Evolutionary conservation across 495 filamentous ascomycete genomes (phyloP).

Genomic region (Talaromyces stipitatus): DNA sequence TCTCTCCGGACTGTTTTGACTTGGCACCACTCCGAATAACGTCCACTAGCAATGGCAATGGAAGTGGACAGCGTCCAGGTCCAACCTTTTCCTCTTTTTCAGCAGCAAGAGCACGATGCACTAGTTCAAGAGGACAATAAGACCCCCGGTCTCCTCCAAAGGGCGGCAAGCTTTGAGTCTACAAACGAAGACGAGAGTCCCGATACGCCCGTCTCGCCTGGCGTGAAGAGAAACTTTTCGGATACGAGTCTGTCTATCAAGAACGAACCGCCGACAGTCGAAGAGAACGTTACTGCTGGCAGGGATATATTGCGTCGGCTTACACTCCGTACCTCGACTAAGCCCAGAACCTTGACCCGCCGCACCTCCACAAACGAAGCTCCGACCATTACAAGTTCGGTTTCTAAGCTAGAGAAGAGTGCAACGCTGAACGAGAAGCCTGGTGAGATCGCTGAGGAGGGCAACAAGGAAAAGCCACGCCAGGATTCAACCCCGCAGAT

Average conservation of each 20-base stretch:
- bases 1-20: constrained; percentile 6
- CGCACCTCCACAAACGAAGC: constrained; percentile 5
- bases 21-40: neutral
- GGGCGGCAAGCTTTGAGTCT: constrained; percentile 32
- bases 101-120: neutral
- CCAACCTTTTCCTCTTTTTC: neutral
- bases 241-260: constrained; percentile 28
- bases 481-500: neutral
- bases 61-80: neutral
- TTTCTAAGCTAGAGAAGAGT: neutral
- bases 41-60: constrained; percentile 4
- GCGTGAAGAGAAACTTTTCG: constrained; percentile 37
- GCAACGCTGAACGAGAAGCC: neutral
- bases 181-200: constrained; percentile 25
- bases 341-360: constrained; percentile 25
- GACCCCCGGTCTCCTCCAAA: constrained; percentile 16
- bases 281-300: constrained; percentile 36
- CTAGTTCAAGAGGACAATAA: neutral
- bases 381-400: neutral
- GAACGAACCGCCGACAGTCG: constrained; percentile 26
- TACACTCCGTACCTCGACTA: constrained; percentile 31
- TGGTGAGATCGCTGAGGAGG: neutral
- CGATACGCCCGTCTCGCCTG: constrained; percentile 13
- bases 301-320: constrained; percentile 40
- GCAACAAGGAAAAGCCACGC: neutral